Evolutionary conservation across 1,284 basidiomycete species (phyloP).

Genomic region (Rhodotorula sp.): DNA sequence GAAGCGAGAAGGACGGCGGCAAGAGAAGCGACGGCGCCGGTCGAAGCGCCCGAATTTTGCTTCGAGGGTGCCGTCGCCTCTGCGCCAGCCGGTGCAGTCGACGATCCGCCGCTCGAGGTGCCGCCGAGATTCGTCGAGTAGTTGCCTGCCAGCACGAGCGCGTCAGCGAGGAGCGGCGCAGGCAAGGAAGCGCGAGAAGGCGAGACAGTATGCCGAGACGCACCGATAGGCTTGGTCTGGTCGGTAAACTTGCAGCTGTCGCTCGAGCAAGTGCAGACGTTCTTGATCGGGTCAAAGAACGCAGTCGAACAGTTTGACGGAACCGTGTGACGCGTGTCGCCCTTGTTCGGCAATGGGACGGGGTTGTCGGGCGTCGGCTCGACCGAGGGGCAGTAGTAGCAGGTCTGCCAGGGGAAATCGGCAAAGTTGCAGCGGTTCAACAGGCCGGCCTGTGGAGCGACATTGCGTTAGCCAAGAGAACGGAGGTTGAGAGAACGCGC

Average conservation of each 20-base stretch:
- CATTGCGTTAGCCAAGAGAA: too few relatives aligned
- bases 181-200: not conserved
- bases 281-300: constrained; percentile 60
- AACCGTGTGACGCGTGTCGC: constrained; percentile 49
- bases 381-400: constrained; percentile 68
- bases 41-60: constrained; percentile 3
- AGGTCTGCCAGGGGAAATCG: constrained; percentile 74
- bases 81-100: not conserved
- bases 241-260: constrained; percentile 62
- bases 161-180: not conserved
- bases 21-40: not conserved
- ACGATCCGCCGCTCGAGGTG: not conserved
- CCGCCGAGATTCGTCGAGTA: constrained; percentile 28
- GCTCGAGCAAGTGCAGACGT: constrained; percentile 62
- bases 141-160: constrained; percentile 7
- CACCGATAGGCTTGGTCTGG: constrained; percentile 61
- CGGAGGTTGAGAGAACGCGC: not conserved
- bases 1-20: not conserved
- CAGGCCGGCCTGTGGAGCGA: constrained; percentile 49
- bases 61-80: constrained; percentile 11
- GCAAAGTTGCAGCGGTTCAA: constrained; percentile 62
- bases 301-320: constrained; percentile 71
- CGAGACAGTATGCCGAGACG: not conserved
- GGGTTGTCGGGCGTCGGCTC: constrained; percentile 60
- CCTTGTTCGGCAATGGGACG: constrained; percentile 59